These are phyloP conservation scores for Wickerhamiella kazuoi DNA, from an alignment of 805 yeast species.

Conservation along the genomic window DNA sequence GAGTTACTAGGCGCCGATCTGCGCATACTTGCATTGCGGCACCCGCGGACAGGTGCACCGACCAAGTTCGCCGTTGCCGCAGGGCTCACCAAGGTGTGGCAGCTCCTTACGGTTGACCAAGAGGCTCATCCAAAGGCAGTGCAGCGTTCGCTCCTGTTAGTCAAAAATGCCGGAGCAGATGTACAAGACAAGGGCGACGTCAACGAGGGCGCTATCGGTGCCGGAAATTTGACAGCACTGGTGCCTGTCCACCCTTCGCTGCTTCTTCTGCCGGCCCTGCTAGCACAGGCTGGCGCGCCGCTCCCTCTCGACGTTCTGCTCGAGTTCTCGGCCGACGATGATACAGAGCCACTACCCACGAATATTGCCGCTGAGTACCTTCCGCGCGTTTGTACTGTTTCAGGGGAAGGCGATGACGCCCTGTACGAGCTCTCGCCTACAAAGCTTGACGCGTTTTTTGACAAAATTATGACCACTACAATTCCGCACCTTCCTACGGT, in stretches of 20 bases:
- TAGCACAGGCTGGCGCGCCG: constrained; percentile 6
- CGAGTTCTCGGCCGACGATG: constrained; percentile 10
- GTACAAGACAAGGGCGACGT: constrained; percentile 8
- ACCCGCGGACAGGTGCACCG: constrained; percentile 13
- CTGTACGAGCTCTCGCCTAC: constrained; percentile 5
- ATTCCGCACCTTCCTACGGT: constrained; percentile 11
- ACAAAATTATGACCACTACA: constrained; percentile 6
- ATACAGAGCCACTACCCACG: constrained; percentile 7
- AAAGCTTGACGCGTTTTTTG: constrained; percentile 11
- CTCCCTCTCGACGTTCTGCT: constrained; percentile 16
- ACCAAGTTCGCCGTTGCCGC: constrained; percentile 9
- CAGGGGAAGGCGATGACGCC: constrained; percentile 3
- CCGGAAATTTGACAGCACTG: constrained; percentile 12
- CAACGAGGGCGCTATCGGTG: constrained; percentile 1
- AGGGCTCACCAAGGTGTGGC: constrained; percentile 10
- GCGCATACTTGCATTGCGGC: constrained; percentile 7
- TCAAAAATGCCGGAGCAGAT: not conserved
- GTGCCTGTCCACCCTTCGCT: constrained; percentile 17
- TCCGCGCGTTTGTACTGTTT: constrained; percentile 6
- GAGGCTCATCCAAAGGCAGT: not conserved
- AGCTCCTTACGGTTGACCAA: constrained; percentile 13
- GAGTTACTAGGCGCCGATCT: constrained; percentile 6
- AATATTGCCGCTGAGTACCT: constrained; percentile 5
- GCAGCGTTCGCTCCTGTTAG: constrained; percentile 6
- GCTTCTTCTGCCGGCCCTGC: constrained; percentile 14